A percentile compares a stretch with the other conserved stretches of the same genome.
Evolutionary conservation across 345 rosid species (phyloP).

Genomic region (Balakata baccata): DNA sequence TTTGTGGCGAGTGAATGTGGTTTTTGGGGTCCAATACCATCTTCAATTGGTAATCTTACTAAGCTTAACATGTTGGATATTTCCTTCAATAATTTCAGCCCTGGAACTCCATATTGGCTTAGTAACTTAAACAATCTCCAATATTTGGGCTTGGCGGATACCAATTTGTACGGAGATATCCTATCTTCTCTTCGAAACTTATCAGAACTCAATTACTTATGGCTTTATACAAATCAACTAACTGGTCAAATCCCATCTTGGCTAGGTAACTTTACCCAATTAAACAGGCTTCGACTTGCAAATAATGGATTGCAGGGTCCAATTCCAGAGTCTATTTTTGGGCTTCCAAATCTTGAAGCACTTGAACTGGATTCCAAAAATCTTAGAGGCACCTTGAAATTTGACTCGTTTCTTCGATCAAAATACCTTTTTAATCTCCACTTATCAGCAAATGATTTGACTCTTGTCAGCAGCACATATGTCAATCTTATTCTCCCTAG

Average conservation of each 20-base stretch:
- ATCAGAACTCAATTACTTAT: neutral
- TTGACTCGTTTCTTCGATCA: constrained; percentile 12
- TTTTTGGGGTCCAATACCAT: constrained; percentile 7
- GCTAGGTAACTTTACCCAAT: constrained; percentile 6
- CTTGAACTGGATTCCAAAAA: constrained; percentile 2
- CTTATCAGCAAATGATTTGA: constrained; percentile 16
- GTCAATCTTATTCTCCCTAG: neutral
- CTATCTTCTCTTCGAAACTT: neutral
- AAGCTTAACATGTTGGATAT: neutral
- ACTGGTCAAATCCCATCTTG: constrained; percentile 17
- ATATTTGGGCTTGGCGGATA: neutral
- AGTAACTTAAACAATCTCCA: neutral
- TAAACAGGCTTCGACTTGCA: neutral
- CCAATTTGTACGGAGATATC: neutral
- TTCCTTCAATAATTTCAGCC: neutral
- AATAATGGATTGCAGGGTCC: constrained; percentile 17
- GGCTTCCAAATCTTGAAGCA: neutral
- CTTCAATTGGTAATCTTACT: constrained; percentile 17
- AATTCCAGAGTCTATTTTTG: constrained; percentile 19
- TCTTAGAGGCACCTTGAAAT: constrained; percentile 16
- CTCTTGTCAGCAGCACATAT: neutral
- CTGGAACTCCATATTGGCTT: neutral
- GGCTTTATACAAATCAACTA: neutral
- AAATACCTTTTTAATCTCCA: neutral
- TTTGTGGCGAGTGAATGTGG: neutral